Conservation (phyloP, 306 rosid species). For the Cucurbita maxima region DNA sequence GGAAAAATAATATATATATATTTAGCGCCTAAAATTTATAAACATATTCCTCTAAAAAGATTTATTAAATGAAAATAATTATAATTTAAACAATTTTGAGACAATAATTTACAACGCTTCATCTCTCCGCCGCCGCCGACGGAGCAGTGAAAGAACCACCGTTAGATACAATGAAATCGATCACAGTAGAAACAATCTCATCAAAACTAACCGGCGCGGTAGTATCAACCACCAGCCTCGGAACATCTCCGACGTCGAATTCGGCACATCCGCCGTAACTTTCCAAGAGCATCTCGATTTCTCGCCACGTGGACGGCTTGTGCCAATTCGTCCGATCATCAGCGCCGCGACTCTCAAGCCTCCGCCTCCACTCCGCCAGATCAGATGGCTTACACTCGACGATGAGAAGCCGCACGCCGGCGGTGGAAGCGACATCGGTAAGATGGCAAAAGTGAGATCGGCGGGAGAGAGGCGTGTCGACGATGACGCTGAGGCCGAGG, state of each 20-base stretch:
- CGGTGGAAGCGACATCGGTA: constrained; percentile 1
- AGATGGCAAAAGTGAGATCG: not conserved
- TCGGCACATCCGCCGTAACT: constrained; percentile 8
- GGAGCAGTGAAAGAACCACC: not conserved
- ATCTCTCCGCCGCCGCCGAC: not conserved
- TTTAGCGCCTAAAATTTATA: no score
- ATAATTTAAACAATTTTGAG: no score
- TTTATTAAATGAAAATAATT: no score
- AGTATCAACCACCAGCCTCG: constrained; percentile 10
- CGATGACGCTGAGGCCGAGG: constrained; percentile 13
- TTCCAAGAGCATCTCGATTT: constrained; percentile 7
- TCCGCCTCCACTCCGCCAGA: constrained; percentile 7
- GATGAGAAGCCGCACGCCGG: constrained; percentile 6
- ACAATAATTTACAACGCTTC: not conserved
- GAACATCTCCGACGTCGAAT: constrained; percentile 7
- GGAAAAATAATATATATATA: no score
- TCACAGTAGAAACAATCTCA: not conserved
- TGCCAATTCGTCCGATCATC: constrained; percentile 1
- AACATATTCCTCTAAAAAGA: no score
- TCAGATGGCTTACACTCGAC: constrained; percentile 9
- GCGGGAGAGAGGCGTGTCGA: constrained; percentile 13
- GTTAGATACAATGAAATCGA: not conserved
- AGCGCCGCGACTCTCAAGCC: constrained; percentile 6
- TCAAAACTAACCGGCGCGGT: constrained; percentile 6
- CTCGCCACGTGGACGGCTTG: constrained; percentile 8